A percentile compares a stretch with the other conserved stretches of the same genome.
Evolutionary conservation across 306 rosid genomes (phyloP).

Genomic region (Trifolium repens): DNA sequence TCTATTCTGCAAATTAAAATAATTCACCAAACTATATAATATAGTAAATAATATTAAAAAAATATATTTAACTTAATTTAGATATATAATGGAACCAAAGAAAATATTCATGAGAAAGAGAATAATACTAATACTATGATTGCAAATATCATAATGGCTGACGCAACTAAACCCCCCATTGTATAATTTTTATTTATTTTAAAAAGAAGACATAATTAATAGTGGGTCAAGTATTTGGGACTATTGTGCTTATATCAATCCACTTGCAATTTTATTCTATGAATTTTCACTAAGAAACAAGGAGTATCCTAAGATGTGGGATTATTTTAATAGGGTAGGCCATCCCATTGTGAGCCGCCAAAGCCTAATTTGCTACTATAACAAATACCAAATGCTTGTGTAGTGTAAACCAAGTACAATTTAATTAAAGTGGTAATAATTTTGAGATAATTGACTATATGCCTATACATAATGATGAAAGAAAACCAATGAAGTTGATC

Average conservation of each 20-base stretch:
- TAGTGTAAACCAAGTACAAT: not conserved
- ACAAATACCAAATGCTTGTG: too few relatives aligned
- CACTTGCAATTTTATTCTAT: slow-evolving; percentile 30
- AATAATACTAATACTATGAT: slow-evolving; percentile 36
- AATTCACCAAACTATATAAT: slow-evolving; percentile 13
- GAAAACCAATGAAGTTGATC: not conserved
- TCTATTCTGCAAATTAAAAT: slow-evolving; percentile 43
- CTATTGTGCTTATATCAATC: slow-evolving; percentile 34
- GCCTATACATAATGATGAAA: not conserved
- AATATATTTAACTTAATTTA: slow-evolving; percentile 13
- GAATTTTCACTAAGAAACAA: slow-evolving; percentile 36
- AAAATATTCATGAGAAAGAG: slow-evolving; percentile 33
- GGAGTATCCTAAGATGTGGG: slow-evolving; percentile 45
- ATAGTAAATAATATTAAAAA: not conserved
- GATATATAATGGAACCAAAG: slow-evolving; percentile 18
- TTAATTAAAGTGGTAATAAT: not conserved
- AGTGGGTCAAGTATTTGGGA: slow-evolving; percentile 37
- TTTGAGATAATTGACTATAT: not conserved
- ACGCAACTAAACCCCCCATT: slow-evolving; percentile 26
- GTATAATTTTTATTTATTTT: slow-evolving; percentile 38
- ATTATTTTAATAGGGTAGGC: slow-evolving; percentile 40
- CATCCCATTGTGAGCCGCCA: slow-evolving; percentile 43
- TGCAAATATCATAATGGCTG: slow-evolving; percentile 38
- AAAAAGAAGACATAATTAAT: slow-evolving; percentile 4
- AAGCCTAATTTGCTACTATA: slow-evolving; percentile 34